A percentile compares a stretch with the other conserved stretches of the same genome.
These are phyloP conservation scores for Thuja plicata DNA, from an alignment of 83 land plant genomes.

Conservation along the genomic window DNA sequence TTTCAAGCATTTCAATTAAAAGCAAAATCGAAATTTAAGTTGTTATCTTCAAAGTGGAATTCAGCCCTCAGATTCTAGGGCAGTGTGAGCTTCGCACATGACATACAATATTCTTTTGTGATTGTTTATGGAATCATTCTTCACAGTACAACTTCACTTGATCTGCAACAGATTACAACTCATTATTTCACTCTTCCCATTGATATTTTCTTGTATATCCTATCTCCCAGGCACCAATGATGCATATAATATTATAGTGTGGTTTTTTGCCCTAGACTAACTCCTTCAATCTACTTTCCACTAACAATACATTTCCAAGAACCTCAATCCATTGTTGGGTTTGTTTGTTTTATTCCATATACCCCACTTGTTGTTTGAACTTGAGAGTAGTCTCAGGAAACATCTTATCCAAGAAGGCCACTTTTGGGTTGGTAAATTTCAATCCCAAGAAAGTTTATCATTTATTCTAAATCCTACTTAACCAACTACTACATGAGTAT, in stretches of 20 bases:
- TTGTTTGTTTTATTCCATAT: background rate
- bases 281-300: background rate
- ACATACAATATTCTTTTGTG: background rate
- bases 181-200: background rate
- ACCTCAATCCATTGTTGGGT: background rate
- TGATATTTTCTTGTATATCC: background rate
- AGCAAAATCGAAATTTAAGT: background rate
- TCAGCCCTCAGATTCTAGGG: background rate
- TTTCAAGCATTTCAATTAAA: background rate
- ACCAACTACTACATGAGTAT: background rate
- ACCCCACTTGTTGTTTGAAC: background rate
- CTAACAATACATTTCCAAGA: background rate
- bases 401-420: background rate
- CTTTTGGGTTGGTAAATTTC: background rate
- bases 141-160: background rate
- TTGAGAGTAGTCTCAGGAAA: background rate
- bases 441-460: background rate
- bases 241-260: background rate
- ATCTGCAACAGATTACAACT: background rate
- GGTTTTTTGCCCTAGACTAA: background rate
- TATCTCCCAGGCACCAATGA: background rate
- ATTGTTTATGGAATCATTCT: background rate
- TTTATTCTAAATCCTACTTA: background rate
- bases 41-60: background rate
- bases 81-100: background rate